Percentiles rank a stretch among this genome's conserved stretches.
phyloP scores from a whole-genome alignment of 2,329 filamentous ascomycete species.

The Aureobasidium sp. region DNA sequence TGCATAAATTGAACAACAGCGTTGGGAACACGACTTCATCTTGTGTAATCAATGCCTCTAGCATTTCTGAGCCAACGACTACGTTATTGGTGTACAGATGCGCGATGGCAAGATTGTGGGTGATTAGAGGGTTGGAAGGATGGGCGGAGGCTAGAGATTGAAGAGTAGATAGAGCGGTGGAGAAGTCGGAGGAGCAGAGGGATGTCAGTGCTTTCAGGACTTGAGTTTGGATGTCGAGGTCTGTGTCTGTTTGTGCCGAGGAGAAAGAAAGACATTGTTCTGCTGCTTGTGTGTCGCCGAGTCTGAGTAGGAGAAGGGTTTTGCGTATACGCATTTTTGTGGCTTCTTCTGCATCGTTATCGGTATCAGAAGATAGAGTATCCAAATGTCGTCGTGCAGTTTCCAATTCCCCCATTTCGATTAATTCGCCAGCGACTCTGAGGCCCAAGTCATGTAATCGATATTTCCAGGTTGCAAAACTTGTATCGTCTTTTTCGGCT shows the following conservation, averaged over 20 bases:
- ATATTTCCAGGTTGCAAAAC: constrained; percentile 58
- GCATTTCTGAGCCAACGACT: constrained; percentile 56
- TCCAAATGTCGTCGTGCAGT: constrained; percentile 65
- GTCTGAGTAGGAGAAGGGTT: constrained; percentile 63
- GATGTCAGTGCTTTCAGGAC: constrained; percentile 58
- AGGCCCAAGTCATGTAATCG: constrained; percentile 68
- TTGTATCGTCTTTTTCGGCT: constrained; percentile 45
- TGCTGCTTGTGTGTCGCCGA: constrained; percentile 58
- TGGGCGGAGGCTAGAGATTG: constrained; percentile 38
- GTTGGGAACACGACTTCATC: constrained; percentile 51
- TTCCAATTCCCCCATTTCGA: constrained; percentile 81
- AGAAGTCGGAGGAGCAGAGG: constrained; percentile 70
- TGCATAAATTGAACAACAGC: constrained; percentile 80
- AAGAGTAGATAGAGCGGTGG: constrained; percentile 56
- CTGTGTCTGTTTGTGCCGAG: background rate
- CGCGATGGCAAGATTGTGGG: constrained; percentile 76
- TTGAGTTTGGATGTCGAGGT: background rate
- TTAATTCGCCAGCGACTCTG: constrained; percentile 53
- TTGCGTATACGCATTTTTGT: constrained; percentile 29
- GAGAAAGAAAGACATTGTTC: constrained; percentile 24
- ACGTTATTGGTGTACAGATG: constrained; percentile 74
- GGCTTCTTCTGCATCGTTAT: background rate
- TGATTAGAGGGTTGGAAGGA: constrained; percentile 57
- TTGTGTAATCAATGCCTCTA: constrained; percentile 52
- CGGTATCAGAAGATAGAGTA: background rate